Evolutionary conservation across 768 basidiomycete species (phyloP), one percentile per base, ranked within the genome.

Genomic region (Amyloporia xantha): DNA sequence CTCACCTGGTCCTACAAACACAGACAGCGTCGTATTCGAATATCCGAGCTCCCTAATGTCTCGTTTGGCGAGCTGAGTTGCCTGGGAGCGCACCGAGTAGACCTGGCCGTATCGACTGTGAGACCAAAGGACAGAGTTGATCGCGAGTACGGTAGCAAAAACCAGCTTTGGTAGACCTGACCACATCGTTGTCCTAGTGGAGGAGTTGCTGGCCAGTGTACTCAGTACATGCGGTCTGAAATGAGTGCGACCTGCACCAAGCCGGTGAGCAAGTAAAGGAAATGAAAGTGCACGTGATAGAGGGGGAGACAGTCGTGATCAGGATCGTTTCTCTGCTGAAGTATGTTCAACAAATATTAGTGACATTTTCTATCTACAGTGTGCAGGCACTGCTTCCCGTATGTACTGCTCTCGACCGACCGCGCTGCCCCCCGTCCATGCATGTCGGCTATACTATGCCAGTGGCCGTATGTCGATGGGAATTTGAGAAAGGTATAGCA

Each of bases 81-180:
- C 41, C 23, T 27, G 40, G 12, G 59, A 36, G 39, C 43, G 36
- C 36, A 45, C 20, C 24, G 50, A 51, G 47, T 55, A 49, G 56
- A 57, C 41, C 38, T 52, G 58, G 33, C 55, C 55, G 49, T 62
- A 63, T 20, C 59, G 59, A 53, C 59, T 63, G 39, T 63, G 75
- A 13, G 86, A 82, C 83, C 80, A 86, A 28, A 90, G 71, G 19
- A 86, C 46, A 59, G 74, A 74, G 54, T 83, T 82, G 41, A 82
- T 37, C 51, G 75, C 59, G 60, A 90, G 66, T 39, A 75, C 60
- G 49, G 72, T 53, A 24, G 76, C 66, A 54, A 90, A 77, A 17
- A 79, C 53, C 12, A 76, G 59, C 63, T 72, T 79, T 46, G 77
- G 68, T 19, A 66, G 56, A 43, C 66, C 65, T 44, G 65, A 65